These are phyloP conservation scores for Lactarius indigo DNA, from an alignment of 768 basidiomycete species.

Conservation along the genomic window DNA sequence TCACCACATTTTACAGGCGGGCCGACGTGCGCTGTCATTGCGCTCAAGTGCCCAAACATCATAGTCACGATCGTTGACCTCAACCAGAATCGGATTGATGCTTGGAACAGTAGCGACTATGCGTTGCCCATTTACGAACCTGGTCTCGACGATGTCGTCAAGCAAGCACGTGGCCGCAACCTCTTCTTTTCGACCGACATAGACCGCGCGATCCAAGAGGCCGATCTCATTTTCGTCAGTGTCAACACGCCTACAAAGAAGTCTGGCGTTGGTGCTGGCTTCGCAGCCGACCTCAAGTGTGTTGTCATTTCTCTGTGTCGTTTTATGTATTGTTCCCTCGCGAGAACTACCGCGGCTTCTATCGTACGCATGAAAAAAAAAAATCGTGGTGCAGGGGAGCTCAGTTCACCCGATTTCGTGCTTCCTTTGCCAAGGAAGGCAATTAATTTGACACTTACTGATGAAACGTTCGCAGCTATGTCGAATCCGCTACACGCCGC, in stretches of 20 bases:
- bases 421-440: not conserved
- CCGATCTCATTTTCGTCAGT: constrained; percentile 96
- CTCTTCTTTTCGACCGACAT: constrained; percentile 97
- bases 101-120: constrained; percentile 90
- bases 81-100: constrained; percentile 90
- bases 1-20: constrained; percentile 55
- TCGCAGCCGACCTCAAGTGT: constrained; percentile 97
- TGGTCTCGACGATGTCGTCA: constrained; percentile 89
- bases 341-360: not conserved
- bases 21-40: constrained; percentile 93
- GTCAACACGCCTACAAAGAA: constrained; percentile 99
- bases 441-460: constrained; percentile 15
- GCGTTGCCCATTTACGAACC: constrained; percentile 96
- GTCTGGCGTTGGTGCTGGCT: constrained; percentile 94
- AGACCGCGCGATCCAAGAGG: constrained; percentile 87
- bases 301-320: constrained; percentile 31
- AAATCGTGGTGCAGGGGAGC: not conserved
- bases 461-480: constrained; percentile 58
- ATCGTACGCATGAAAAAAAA: not conserved
- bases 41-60: constrained; percentile 89
- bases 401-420: not conserved
- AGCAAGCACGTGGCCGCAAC: constrained; percentile 84
- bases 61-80: constrained; percentile 97
- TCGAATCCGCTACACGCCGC: constrained; percentile 93
- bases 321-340: not conserved